phyloP scores from a whole-genome alignment of 2,329 filamentous ascomycete species.

The Canariomyces notabilis region DNA sequence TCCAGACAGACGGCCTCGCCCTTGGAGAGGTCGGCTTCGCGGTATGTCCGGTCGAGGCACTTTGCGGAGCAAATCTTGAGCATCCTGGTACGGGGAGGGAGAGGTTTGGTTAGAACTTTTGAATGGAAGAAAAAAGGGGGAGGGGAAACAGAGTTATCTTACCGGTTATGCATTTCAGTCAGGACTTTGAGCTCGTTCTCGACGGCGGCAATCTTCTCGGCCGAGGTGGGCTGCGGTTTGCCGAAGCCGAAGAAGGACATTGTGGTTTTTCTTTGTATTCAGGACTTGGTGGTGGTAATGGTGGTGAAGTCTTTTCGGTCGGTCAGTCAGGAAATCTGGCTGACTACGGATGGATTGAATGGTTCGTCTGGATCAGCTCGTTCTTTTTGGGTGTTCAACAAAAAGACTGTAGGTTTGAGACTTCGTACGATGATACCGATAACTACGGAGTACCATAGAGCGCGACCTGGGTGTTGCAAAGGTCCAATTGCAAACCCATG shows the following conservation, averaged over 20 bases:
- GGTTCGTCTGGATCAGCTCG: not conserved
- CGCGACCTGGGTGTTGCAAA: too few relatives aligned
- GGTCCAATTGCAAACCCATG: too few relatives aligned
- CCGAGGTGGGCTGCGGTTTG: slow-evolving; percentile 79
- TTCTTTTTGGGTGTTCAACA: too few relatives aligned
- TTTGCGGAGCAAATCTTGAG: slow-evolving; percentile 88
- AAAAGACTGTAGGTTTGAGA: too few relatives aligned
- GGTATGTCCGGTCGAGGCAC: slow-evolving; percentile 88
- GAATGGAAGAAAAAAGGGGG: not conserved
- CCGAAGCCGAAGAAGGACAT: slow-evolving; percentile 39
- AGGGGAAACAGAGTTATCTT: slow-evolving; percentile 27
- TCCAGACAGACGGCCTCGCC: slow-evolving; percentile 98
- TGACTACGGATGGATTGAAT: too few relatives aligned
- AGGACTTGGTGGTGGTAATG: not conserved
- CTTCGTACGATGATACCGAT: too few relatives aligned
- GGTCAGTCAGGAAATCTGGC: too few relatives aligned
- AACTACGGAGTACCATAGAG: too few relatives aligned
- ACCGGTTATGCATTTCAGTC: slow-evolving; percentile 98
- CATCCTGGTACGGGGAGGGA: slow-evolving; percentile 55
- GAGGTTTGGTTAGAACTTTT: too few relatives aligned
- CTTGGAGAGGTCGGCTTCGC: slow-evolving; percentile 96
- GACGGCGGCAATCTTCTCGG: slow-evolving; percentile 94
- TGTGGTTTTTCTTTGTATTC: slow-evolving; percentile 12
- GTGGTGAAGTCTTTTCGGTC: too few relatives aligned
- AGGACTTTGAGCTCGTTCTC: slow-evolving; percentile 98